These are phyloP conservation scores for Pseudogymnoascus sp. DNA, from an alignment of 2,329 filamentous ascomycete genomes.

Conservation along the genomic window DNA sequence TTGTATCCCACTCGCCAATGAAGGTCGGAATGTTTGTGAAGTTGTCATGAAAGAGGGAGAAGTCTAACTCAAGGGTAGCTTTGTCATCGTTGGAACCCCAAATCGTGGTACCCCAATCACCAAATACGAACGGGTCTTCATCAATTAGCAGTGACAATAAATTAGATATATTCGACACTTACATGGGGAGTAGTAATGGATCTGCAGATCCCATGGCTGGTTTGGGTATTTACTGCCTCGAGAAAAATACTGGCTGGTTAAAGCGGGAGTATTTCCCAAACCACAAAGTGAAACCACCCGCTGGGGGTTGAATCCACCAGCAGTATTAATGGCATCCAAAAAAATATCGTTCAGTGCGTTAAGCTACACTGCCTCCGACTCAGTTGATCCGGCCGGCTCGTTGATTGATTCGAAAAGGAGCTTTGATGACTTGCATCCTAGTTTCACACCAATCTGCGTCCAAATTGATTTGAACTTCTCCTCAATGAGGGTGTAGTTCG, in stretches of 20 bases:
- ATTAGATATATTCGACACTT: background rate
- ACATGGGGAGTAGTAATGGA: background rate
- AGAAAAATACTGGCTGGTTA: background rate
- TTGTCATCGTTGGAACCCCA: background rate
- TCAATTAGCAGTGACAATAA: background rate
- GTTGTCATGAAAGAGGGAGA: background rate
- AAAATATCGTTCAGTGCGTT: background rate
- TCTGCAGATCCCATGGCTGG: background rate
- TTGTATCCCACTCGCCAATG: background rate
- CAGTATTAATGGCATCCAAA: background rate
- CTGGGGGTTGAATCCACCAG: background rate
- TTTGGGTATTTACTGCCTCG: background rate
- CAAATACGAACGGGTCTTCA: background rate
- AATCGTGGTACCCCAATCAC: background rate
- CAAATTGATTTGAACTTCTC: constrained; percentile 49
- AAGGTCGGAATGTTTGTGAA: background rate
- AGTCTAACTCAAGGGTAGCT: background rate
- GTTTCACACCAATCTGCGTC: constrained; percentile 48
- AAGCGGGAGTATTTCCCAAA: background rate
- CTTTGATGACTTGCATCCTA: constrained; percentile 46
- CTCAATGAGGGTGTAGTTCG: constrained; percentile 46
- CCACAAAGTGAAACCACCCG: background rate
- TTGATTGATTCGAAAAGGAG: constrained; percentile 55
- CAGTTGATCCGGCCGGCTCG: constrained; percentile 47
- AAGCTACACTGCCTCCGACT: constrained; percentile 38